Evolutionary conservation across 176 grass and related monocot species (phyloP), one percentile per base, ranked within the genome.

Genomic region (Triticum urartu): DNA sequence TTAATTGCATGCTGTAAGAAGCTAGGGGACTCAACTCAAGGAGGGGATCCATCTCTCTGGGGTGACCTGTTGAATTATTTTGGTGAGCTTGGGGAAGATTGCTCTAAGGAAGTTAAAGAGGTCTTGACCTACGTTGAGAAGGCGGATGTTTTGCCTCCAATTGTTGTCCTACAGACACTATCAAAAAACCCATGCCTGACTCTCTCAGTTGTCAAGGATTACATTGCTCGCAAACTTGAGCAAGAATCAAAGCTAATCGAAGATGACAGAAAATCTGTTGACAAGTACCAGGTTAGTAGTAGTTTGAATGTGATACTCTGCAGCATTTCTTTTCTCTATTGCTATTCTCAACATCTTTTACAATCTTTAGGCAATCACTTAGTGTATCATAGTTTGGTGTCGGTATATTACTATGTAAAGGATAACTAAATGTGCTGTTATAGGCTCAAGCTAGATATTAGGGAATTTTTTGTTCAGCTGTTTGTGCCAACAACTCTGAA

Each of bases 21-120:
- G 85, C 87, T 99, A 81, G 93, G 94, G 42, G 90, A 99, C 72
- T 99, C 94, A 7, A 91, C 94, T 64, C 92, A 92, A 87, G 92
- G 92, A 5, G 97, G 94, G 10, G 94, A 99, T 85, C 92, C 94
- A 59, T 88, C 94, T 90, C 83, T 96, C 6, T 99, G 97, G 97
- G 90, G 87, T n/a, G 94, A 96, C 79, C 78, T 99, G 42, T 88
- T 99, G 90, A 96, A 96, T 39, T 96, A 99, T 88, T 99, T 99
- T 89, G 89, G 94, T 68, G 94, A 96, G 17, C 89, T 99, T 0
- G 97, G 94, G 43, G 94, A 94, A 91, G 97, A 96, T 86, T 99
- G 97, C 85, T 93, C 94, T 24, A 96, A 94, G 88, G 94, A 99
- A 89, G 94, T 99, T 56, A 94, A 99, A 87, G 97, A 99, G 87